A percentile compares a stretch with the other conserved stretches of the same genome.
Conservation (phyloP, 257 asterid genomes). For the Fraxinus pennsylvanica region DNA sequence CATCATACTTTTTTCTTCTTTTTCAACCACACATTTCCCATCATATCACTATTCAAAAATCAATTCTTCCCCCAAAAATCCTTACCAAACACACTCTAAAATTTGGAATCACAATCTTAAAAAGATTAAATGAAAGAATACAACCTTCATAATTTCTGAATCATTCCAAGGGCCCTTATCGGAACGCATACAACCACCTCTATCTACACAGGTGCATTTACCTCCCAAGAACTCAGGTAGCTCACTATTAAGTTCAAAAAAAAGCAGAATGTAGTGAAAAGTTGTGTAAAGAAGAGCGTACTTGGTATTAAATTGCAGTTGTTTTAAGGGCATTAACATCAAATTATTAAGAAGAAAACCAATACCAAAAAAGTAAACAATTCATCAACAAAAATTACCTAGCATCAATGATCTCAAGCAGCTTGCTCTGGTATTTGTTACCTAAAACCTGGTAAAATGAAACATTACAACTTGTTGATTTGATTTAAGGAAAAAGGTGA, state of each 20-base stretch:
- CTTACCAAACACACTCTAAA: background rate
- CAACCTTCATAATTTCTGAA: constrained; percentile 82
- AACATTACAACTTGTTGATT: constrained; percentile 3
- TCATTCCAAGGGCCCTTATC: constrained; percentile 99
- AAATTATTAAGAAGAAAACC: background rate
- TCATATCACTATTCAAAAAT: no score
- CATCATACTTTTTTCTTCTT: no score
- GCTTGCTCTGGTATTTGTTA: constrained; percentile 87
- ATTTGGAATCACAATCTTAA: constrained; percentile 6
- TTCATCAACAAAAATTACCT: constrained; percentile 43
- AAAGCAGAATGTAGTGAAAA: constrained; percentile 1
- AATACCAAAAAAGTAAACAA: background rate
- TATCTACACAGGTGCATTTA: constrained; percentile 82
- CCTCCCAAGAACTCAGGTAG: constrained; percentile 97
- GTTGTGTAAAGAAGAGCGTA: background rate
- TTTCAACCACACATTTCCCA: no score
- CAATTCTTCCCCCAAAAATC: no score
- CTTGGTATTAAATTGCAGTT: background rate
- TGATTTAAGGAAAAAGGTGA: background rate
- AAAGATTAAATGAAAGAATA: constrained; percentile 1
- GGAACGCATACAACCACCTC: constrained; percentile 86
- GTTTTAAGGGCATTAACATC: background rate
- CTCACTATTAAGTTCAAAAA: constrained; percentile 56
- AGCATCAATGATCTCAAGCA: constrained; percentile 89
- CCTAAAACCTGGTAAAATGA: constrained; percentile 64